Evolutionary conservation across 1,284 basidiomycete genomes (phyloP).

Genomic region (Boletus smithii): DNA sequence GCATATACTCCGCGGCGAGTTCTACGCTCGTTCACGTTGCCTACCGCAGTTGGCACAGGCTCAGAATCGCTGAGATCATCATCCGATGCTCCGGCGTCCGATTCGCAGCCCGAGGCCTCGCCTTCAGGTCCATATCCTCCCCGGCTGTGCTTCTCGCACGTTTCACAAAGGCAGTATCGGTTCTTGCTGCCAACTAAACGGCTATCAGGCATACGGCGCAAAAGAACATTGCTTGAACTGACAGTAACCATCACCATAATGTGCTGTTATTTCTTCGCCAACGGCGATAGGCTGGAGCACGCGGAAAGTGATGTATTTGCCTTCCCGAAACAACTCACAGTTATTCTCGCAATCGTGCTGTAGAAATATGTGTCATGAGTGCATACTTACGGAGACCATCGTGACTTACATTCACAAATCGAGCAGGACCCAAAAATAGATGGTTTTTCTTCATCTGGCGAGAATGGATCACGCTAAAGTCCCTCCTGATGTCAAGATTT

Average conservation of each 20-base stretch:
- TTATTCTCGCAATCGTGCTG: slow-evolving; percentile 92
- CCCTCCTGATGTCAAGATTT: slow-evolving; percentile 72
- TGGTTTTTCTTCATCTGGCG: slow-evolving; percentile 90
- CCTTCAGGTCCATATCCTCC: slow-evolving; percentile 73
- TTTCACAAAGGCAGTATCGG: slow-evolving; percentile 84
- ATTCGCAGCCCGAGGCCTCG: slow-evolving; percentile 44
- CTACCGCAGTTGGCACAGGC: slow-evolving; percentile 36
- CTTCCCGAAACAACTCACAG: slow-evolving; percentile 82
- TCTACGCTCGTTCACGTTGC: slow-evolving; percentile 66
- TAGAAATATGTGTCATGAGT: slow-evolving; percentile 21
- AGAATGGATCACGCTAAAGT: slow-evolving; percentile 90
- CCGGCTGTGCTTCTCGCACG: slow-evolving; percentile 73
- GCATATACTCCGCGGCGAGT: slow-evolving; percentile 77
- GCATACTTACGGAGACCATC: slow-evolving; percentile 14
- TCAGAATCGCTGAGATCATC: slow-evolving; percentile 41
- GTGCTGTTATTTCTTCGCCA: slow-evolving; percentile 85
- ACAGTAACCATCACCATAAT: slow-evolving; percentile 85
- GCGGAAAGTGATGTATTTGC: slow-evolving; percentile 85
- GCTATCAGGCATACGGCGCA: slow-evolving; percentile 15
- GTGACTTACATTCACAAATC: slow-evolving; percentile 85
- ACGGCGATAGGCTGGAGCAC: slow-evolving; percentile 75
- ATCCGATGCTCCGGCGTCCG: slow-evolving; percentile 44
- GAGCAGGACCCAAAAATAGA: slow-evolving; percentile 87
- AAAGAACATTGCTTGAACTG: slow-evolving; percentile 34
- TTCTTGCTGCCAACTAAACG: slow-evolving; percentile 78